Base-by-base conservation (phyloP, 2,329 filamentous ascomycete genomes). In the Hirsutella minnesotensis region DNA sequence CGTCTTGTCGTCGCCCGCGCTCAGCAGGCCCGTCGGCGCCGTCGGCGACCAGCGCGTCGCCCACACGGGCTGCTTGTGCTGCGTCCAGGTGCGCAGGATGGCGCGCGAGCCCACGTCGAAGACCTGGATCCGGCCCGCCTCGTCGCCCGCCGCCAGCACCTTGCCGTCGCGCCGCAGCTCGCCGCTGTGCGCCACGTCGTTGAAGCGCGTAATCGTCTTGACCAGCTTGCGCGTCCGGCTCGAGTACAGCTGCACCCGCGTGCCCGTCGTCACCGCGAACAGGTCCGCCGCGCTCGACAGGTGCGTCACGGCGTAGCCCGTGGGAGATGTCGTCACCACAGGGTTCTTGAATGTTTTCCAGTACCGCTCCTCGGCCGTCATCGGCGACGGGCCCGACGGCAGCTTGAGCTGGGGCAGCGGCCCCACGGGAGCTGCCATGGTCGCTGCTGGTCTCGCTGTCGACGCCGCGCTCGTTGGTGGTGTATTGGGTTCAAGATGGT, bases 261-360 rank as follows among this genome's bases (percentile, higher is more conserved):
- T 87, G 46, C 92, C 90, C 13, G 88, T 89, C n/a, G 90, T 96
- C 47, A 95, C 86, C 44, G 86, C 89, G 62, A 98, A 96, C 44
- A 83, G 72, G 58, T 88, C 82, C 61, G 73, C 75, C 54, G 66
- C 69, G 65, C 81, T 83, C 40, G 86, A 89, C 61, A 98, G 94
- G 62, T 94, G 82, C 29, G 88, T 95, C 55, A 98, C 79, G 38
- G 87, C 84, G 60, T 85, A 88, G 58, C 86, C 86, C 50, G 92
- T 87, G 50, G 89, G 88, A 49, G 90, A 94, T 38, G 92, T 86
- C 48, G 96, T 81, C 47, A 90, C 80, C 45, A 94, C 79, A 51
- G 89, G 86, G 53, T 89, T 92, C 66, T 86, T 88, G 71, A 98
- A 98, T 12, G 84, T 83, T 59, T 83, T 84, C 94, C 94, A 98